Base-by-base conservation (phyloP, 208 protist genomes). In the Leishmania major region DNA sequence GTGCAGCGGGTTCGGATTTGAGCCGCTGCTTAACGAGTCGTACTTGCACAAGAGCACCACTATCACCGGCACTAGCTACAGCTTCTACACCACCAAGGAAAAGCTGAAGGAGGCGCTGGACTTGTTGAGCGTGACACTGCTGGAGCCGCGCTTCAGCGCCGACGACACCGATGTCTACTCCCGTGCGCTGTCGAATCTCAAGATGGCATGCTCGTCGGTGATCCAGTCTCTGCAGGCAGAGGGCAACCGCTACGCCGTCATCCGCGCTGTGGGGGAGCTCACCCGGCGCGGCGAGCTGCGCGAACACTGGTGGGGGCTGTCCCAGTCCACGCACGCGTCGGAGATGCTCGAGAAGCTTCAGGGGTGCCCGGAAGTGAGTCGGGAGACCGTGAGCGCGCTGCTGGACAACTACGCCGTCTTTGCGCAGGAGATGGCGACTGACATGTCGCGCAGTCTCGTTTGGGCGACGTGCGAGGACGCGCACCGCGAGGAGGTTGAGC, bases 381-480 rank as follows among this genome's bases (percentile, higher is more conserved):
- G 77, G 17, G 37, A 17, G 28, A 67, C 84, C 3, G 79, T 97
- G 43, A 73, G 69, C n/a, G 64, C 15, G 8, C 77, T 97, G 25
- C 77, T 96, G 71, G 45, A 35, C 3, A 86, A 88, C 60, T 92
- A 95, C 81, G 78, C 72, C 11, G 43, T 53, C n/a, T 84, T 93
- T 66, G 86, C 89, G 17, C 53, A 37, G 4, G 84, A 82, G 43
- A 81, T 98, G 64, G 89, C 84, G n/a, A 67, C 67, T 37, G 85
- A 87, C 67, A 82, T 97, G 77, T 75, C 85, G n/a, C 31, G 73
- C 55, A 90, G 91, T 43, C 75, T 89, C 5, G 31, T 94, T 53
- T 98, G 95, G 94, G 94, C 95, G n/a, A 96, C 94, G 28, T 98
- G 95, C 57, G 95, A 98, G 84, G 87, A 85, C 45, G 82, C 53